Base-by-base conservation (phyloP, 2,329 filamentous ascomycete species). In the Cadophora luteo-olivacea region DNA sequence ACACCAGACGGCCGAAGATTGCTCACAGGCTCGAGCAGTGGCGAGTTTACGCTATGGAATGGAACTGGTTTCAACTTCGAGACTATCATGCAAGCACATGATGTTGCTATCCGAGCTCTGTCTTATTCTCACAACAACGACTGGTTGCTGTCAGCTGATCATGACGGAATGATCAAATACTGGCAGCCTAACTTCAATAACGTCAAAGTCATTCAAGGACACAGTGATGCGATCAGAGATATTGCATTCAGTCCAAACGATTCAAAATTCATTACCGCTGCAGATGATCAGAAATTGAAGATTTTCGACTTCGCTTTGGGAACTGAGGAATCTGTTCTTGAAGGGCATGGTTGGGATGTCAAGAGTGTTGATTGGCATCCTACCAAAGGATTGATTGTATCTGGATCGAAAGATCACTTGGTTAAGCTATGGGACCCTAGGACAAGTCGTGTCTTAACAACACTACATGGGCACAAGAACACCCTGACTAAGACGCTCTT, bases 181-280 rank as follows among this genome's bases (percentile, higher is more conserved):
- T 98, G 95, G 93, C 94, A 97, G 80, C 93, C 95, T 38, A 99
- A 98, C 79, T 97, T 99, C 83, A 98, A 99, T 85, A 97, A 98
- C 76, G 94, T 98, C 69, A 93, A 98, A 80, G 94, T 93, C 64
- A 93, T 99, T 65, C 90, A 94, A 77, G 96, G 94, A 7, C 96
- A 98, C 78, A 88, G 89, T 61, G 94, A 97, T 77, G 91, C 95
- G 5, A 92, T 99, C 70, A 86, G 96, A 75, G 96, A 97, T 76
- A 84, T 99, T 49, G 92, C 95, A 9, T 98, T 98, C 80, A 93
- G 94, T 69, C 96, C 96, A 0, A 97, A 92, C 70, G 96, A 99
- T 80, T 87, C 92, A 69, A 98, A 98, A 78, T 99, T 99, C 75
- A 92, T 97, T 72, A 98, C 95, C 0, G 95, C 95, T 29, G 96